Evolutionary conservation across 805 yeast genomes (phyloP).

Genomic region (Yamadazyma philogaea): DNA sequence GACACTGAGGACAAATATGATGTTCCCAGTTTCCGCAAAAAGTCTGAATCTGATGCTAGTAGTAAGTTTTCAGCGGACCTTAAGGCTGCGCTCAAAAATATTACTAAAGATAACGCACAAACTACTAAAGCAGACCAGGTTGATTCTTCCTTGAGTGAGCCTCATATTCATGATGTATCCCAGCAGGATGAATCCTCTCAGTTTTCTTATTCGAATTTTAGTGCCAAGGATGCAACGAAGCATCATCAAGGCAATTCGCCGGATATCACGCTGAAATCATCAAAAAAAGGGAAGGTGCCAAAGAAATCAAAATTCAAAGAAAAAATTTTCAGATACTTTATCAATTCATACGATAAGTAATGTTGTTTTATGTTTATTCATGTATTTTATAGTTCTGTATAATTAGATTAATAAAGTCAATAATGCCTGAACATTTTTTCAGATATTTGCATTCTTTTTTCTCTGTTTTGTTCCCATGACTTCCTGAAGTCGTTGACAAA

Average conservation of each 20-base stretch:
- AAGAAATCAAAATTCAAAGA: slow-evolving; percentile 20
- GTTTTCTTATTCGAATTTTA: slow-evolving; percentile 11
- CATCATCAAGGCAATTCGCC: not conserved
- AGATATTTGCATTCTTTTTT: not conserved
- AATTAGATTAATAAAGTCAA: slow-evolving; percentile 2
- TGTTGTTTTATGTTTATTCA: not conserved
- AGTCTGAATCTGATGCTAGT: slow-evolving; percentile 12
- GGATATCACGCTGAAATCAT: slow-evolving; percentile 1
- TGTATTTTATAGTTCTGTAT: slow-evolving; percentile 4
- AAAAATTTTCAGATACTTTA: slow-evolving; percentile 29
- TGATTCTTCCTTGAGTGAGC: slow-evolving; percentile 1
- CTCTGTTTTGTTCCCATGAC: not conserved
- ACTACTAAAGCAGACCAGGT: not conserved
- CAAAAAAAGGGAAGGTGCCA: slow-evolving; percentile 11
- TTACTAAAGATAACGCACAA: slow-evolving; percentile 9
- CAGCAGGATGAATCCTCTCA: slow-evolving; percentile 10
- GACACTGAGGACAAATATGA: slow-evolving; percentile 10
- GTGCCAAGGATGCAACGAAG: slow-evolving; percentile 3
- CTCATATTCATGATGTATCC: not conserved
- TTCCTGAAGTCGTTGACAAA: not conserved
- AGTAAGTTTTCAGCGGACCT: slow-evolving; percentile 15
- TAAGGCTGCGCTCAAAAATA: slow-evolving; percentile 15
- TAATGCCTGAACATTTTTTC: not conserved
- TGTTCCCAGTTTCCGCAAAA: slow-evolving; percentile 6
- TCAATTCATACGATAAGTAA: slow-evolving; percentile 25